Conservation (phyloP, 441 rosid genomes). For the Omphalea diandra region DNA sequence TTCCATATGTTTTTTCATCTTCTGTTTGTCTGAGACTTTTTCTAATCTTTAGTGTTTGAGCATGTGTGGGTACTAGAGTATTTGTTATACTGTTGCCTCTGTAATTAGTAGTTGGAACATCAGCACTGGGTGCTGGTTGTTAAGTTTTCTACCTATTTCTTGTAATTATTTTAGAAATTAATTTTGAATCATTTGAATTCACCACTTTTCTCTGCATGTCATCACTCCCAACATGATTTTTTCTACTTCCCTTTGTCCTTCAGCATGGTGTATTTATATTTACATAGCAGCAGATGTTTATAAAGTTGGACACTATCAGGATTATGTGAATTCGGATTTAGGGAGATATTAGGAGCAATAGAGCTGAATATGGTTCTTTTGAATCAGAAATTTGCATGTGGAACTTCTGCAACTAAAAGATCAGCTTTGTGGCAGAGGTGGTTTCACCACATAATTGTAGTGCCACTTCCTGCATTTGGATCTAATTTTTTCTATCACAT, state of each 20-base stretch:
- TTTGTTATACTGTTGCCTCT: not conserved
- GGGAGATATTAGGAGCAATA: not conserved
- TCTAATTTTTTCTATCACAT: not conserved
- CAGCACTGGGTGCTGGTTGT: not conserved
- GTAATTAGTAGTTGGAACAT: not conserved
- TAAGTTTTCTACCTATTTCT: not conserved
- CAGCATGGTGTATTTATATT: not conserved
- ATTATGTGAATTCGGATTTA: not conserved
- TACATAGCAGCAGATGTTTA: not conserved
- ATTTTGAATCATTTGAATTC: not conserved
- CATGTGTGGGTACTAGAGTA: not conserved
- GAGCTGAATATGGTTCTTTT: not conserved
- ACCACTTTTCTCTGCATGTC: not conserved
- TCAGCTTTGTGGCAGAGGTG: too few species aligned
- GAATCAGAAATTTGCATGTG: not conserved
- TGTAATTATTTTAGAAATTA: not conserved
- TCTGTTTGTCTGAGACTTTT: not conserved
- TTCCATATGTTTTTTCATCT: conserved; percentile 14
- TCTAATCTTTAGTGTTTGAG: not conserved
- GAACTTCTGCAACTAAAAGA: not conserved
- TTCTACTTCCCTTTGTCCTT: not conserved
- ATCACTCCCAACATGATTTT: too few species aligned
- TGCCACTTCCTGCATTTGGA: not conserved
- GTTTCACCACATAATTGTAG: not conserved
- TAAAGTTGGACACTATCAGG: not conserved